Evolutionary conservation across 192 early-diverging fungal species (phyloP), one percentile per base, ranked within the genome.

Genomic region (Oehlia diaphana): DNA sequence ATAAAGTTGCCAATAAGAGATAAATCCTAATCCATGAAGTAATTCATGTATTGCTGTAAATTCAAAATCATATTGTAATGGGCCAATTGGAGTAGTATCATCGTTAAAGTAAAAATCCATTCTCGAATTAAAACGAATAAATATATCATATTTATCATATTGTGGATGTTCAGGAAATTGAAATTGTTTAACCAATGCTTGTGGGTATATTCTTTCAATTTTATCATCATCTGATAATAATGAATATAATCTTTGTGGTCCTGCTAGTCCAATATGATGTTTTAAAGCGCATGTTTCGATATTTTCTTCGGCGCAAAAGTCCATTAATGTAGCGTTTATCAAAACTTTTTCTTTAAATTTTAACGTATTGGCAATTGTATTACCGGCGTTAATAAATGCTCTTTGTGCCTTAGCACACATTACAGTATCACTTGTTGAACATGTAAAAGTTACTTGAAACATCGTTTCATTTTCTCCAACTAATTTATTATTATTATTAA

Each of bases 21-120:
- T 8, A 26, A 76, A 76, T n/a, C 74, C 74, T 37, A 76, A 39
- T 19, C 74, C 74, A 42, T 76, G 74, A 63, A 76, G 7, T 14
- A 63, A 64, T 76, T 76, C 74, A 76, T 76, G 74, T 5, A 21
- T 63, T 62, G 64, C 10, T 3, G 28, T 23, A 13, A 31, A 50
- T 37, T 33, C 26, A 35, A 74, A 61, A 33, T 74, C 72, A 42
- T 26, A 21, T 19, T 76, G 61, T 4, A 3, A 21, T 6, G 44
- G 35, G 35, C 35, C 2, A 37, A 37, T 37, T 37, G 35, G 21
- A 3, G 0, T 71, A 0, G 13, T 16, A 42, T 76, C 62, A 13
- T 50, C 37, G 21, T 9, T 2, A 23, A 76, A 76, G 6, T 23
- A 63, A 50, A 63, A 63, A n/a, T 19, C 3, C 1, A 47, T 2